These are phyloP conservation scores for Suhomyces vadensis DNA, from an alignment of 805 yeast genomes.

Conservation along the genomic window DNA sequence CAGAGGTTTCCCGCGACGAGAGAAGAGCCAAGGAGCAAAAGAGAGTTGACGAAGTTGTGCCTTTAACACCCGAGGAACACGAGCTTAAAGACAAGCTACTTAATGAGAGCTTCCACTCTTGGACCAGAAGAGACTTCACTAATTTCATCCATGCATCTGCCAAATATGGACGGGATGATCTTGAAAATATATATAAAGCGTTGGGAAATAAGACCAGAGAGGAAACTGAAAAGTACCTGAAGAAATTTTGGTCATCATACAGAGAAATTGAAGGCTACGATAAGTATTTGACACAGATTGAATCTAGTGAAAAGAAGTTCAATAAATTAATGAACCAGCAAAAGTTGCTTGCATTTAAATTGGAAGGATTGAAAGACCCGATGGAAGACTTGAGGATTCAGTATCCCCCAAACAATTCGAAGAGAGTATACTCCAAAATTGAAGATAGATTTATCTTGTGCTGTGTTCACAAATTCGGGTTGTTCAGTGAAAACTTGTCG, in stretches of 20 bases:
- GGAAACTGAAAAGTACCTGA: conserved; percentile 60
- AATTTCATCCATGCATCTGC: conserved; percentile 70
- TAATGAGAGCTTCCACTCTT: conserved; percentile 59
- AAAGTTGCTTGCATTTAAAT: conserved; percentile 51
- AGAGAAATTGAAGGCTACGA: conserved; percentile 67
- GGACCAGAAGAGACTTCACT: conserved; percentile 77
- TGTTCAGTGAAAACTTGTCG: conserved; percentile 56
- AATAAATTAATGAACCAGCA: conserved; percentile 58
- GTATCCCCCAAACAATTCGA: conserved; percentile 83
- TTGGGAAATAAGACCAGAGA: conserved; percentile 57
- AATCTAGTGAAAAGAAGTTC: conserved; percentile 67
- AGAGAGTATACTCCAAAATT: conserved; percentile 63
- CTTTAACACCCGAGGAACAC: conserved; percentile 64
- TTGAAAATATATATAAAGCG: conserved; percentile 50
- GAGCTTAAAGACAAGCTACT: conserved; percentile 52
- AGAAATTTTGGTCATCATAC: conserved; percentile 64
- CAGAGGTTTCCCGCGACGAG: conserved; percentile 36
- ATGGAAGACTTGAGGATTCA: conserved; percentile 62
- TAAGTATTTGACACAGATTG: conserved; percentile 70
- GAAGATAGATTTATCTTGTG: conserved; percentile 70
- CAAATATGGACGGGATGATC: conserved; percentile 59
- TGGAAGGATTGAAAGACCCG: conserved; percentile 57
- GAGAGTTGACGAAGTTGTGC: conserved; percentile 54
- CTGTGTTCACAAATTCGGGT: conserved; percentile 65
- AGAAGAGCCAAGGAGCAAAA: conserved; percentile 50